Percentiles rank a stretch among this genome's conserved stretches.
These are phyloP conservation scores for Aspergillus piperis DNA, from an alignment of 2,329 filamentous ascomycete genomes.

Conservation along the genomic window DNA sequence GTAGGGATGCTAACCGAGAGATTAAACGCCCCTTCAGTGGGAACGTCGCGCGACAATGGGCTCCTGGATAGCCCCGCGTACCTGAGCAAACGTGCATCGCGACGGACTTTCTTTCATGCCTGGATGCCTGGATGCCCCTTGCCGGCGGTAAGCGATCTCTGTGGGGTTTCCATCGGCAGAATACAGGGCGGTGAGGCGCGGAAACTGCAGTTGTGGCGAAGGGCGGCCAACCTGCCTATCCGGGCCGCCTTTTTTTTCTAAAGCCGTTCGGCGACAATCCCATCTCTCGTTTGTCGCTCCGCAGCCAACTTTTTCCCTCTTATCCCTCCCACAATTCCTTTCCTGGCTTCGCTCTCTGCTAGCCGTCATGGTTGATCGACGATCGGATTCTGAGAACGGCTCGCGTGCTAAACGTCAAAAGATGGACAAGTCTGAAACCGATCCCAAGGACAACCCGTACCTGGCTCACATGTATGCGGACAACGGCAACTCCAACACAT, in stretches of 20 bases:
- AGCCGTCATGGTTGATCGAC: conserved; percentile 58
- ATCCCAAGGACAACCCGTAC: conserved; percentile 75
- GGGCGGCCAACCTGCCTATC: conserved; percentile 37
- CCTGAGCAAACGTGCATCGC: conserved; percentile 1
- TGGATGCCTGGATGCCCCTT: conserved; percentile 2
- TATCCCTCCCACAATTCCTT: conserved; percentile 8
- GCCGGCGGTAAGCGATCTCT: conserved; percentile 15
- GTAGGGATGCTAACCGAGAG: background rate
- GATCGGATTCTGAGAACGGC: conserved; percentile 53
- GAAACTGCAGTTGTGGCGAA: conserved; percentile 29
- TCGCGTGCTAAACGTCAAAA: conserved; percentile 59
- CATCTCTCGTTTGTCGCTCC: conserved; percentile 14
- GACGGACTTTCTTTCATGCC: background rate
- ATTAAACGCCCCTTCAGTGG: background rate
- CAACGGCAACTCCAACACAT: conserved; percentile 30
- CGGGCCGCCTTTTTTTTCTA: conserved; percentile 24
- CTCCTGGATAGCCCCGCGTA: conserved; percentile 1
- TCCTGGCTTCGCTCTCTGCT: conserved; percentile 12
- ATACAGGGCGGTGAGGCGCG: conserved; percentile 29
- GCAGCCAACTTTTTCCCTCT: conserved; percentile 9
- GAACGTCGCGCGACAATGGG: background rate
- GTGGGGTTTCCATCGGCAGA: conserved; percentile 32
- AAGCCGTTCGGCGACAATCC: conserved; percentile 7
- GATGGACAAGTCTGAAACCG: conserved; percentile 48
- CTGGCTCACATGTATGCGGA: conserved; percentile 82